Evolutionary conservation across 2,329 filamentous ascomycete genomes (phyloP).

Genomic region (Alternaria ventricosa): DNA sequence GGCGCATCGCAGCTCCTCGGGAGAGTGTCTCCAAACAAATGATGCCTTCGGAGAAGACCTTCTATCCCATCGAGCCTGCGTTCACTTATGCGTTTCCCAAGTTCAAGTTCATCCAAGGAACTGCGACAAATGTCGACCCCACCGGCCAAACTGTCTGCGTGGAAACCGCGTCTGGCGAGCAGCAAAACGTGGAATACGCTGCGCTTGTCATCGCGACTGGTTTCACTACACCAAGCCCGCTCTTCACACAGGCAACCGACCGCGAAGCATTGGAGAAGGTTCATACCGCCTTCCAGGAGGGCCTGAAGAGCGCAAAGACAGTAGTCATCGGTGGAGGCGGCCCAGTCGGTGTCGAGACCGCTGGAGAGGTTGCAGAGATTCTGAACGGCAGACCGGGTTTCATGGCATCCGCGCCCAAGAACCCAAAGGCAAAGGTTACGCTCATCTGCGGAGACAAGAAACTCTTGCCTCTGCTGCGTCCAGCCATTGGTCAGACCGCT

Average conservation of each 20-base stretch:
- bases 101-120: constrained; percentile 61
- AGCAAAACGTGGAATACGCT: constrained; percentile 54
- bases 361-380: constrained; percentile 57
- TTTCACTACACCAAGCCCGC: constrained; percentile 55
- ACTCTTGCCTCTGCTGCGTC: constrained; percentile 54
- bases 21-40: constrained; percentile 59
- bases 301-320: constrained; percentile 49
- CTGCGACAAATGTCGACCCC: constrained; percentile 57
- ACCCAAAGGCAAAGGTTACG: constrained; percentile 53
- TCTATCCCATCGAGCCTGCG: constrained; percentile 58
- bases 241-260: constrained; percentile 52
- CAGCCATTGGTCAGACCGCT: constrained; percentile 53
- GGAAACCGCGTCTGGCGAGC: constrained; percentile 41
- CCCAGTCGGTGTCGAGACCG: constrained; percentile 58
- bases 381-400: constrained; percentile 49
- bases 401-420: constrained; percentile 45
- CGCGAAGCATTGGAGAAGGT: constrained; percentile 34
- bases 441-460: constrained; percentile 54
- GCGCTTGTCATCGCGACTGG: constrained; percentile 65
- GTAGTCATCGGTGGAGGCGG: constrained; percentile 59
- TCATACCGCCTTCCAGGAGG: constrained; percentile 47
- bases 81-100: constrained; percentile 59
- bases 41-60: constrained; percentile 57
- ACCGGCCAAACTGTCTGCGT: constrained; percentile 53
- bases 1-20: constrained; percentile 61